Base-by-base conservation (phyloP, 1,284 basidiomycete species). In the Golubevia pallescens region DNA sequence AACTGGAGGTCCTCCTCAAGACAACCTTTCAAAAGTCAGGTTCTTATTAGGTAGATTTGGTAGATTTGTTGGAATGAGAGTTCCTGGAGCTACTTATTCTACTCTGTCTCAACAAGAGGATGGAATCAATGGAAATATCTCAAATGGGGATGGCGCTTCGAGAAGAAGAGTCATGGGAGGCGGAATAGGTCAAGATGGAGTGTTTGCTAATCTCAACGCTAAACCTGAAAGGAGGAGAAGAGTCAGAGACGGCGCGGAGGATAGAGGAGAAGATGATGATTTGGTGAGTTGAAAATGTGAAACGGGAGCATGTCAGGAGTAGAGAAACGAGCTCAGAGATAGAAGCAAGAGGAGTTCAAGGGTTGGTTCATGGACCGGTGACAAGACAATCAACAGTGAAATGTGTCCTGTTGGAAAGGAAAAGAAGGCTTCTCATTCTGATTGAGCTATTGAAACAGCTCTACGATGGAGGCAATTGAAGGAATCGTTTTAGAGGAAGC, bases 191-290 rank as follows among this genome's bases (percentile, higher is more conserved):
- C 95, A 96, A 78, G 95, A 97, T 77, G 96, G 96, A 13, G 95
- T 99, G 3, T 99, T 98, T 86, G 91, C 93, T 56, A 99, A 99
- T 83, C 90, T 99, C 48, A 91, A 90, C 69, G 97, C 96, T 0
- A 96, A 97, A 84, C 95, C 96, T 0, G 88, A 88, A 52, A 74
- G 87, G 61, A 81, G 87, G 3, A 64, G 77, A n/a, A 62, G 75
- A 24, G 61, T 68, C 16, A 66, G 70, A 0, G 63, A 60, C 16
- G 62, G 63, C 14, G 61, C 68, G 13, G 84, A 88, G 28, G 85
- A 88, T 19, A 86, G 89, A 88, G 86, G 93, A 24, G 86, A 91
- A 5, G 90, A 91, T 60, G 90, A 87, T 89, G 86, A 85, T n/a
- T 60, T 21, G 19, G 19, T 5, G 14, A 48, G 13, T 51, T 52